Base-by-base conservation (phyloP, 2,329 filamentous ascomycete genomes). In the Fonsecaea monophora region DNA sequence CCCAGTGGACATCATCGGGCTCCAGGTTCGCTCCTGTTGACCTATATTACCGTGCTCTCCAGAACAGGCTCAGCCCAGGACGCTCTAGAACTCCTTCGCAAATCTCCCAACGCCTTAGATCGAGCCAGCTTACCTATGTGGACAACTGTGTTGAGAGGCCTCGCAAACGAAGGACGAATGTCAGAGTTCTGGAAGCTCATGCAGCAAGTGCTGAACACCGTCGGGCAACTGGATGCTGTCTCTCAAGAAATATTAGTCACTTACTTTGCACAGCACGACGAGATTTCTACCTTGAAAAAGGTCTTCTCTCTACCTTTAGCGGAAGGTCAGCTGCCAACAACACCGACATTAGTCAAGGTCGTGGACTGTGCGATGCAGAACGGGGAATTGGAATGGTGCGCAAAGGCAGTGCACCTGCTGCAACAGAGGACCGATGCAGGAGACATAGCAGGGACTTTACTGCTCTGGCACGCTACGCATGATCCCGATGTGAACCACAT, bases 391-490 rank as follows among this genome's bases (percentile, higher is more conserved):
- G 82, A 86, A 0, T 92, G 90, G 86, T 88, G 87, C 0, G 83
- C 85, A 61, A 76, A 59, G 18, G 50, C 62, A 4, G 68, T 68
- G 32, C 30, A 63, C 10, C 32, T 53, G 9, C 45, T 73, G 21
- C 61, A 67, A 25, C 50, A 64, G 37, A 55, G 68, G 37, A 61
- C 64, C 18, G 67, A 70, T 60, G 59, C 63, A 13, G 69, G 67
- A 25, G 68, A 64, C 37, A 63, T 70, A 37, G 65, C 69, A 9
- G 90, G 95, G 74, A 84, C 89, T 12, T 82, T 92, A 12, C 85
- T 95, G 53, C 86, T 92, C 60, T 94, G 90, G 88, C 89, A 92
- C 35, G 88, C 91, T 12, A 84, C 90, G 7, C 86, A 88, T 62
- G 90, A 89, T 21, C 91, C 89, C 74, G 87, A 88, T 1, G 86